phyloP scores from a whole-genome alignment of 345 rosid genomes.

The Citrus unshiu region DNA sequence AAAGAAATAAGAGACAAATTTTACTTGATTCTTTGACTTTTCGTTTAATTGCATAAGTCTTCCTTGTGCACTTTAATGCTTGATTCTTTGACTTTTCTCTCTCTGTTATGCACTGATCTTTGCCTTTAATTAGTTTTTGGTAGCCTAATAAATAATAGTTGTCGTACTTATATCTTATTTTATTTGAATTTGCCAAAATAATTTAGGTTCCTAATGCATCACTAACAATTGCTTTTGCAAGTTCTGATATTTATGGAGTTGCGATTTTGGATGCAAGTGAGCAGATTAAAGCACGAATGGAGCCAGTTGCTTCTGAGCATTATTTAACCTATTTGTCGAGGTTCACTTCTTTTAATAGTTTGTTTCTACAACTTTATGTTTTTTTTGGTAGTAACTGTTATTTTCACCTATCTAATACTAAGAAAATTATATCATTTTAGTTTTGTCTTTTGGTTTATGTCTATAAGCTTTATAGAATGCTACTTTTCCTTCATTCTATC shows the following conservation, averaged over 20 bases:
- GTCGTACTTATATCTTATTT: slow-evolving; percentile 7
- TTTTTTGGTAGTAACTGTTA: background rate
- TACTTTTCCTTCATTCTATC: slow-evolving; percentile 24
- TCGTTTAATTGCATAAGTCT: background rate
- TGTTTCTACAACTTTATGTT: background rate
- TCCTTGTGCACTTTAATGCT: background rate
- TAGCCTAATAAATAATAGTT: background rate
- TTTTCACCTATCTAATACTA: background rate
- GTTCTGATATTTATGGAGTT: slow-evolving; percentile 94
- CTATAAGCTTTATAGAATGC: slow-evolving; percentile 37
- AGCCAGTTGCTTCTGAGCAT: slow-evolving; percentile 70
- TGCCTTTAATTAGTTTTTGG: background rate
- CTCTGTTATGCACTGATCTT: background rate
- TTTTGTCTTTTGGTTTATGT: slow-evolving; percentile 19
- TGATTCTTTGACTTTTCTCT: background rate
- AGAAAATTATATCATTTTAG: slow-evolving; percentile 8
- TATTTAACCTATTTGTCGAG: slow-evolving; percentile 72
- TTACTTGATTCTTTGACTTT: background rate
- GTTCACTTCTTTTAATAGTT: slow-evolving; percentile 18
- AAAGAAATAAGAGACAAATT: background rate
- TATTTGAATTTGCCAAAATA: background rate
- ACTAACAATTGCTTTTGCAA: slow-evolving; percentile 92
- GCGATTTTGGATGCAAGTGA: slow-evolving; percentile 92
- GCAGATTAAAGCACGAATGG: slow-evolving; percentile 82
- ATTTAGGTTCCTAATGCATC: slow-evolving; percentile 88